These are phyloP conservation scores for Dioscorea cayenensis DNA, from an alignment of 116 monocot genomes.

Conservation along the genomic window DNA sequence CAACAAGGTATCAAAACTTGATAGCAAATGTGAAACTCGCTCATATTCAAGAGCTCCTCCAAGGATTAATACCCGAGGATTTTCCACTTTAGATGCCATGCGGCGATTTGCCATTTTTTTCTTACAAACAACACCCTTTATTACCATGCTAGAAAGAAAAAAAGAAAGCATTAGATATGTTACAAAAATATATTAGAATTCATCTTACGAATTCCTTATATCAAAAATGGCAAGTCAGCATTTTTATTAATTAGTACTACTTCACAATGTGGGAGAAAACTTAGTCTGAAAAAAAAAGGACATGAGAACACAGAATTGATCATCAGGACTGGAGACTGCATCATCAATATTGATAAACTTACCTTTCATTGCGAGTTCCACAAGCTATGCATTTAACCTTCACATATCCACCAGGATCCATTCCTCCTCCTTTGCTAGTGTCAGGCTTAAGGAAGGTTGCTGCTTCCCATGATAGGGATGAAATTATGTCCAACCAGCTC, in stretches of 20 bases:
- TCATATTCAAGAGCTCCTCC: constrained; percentile 98
- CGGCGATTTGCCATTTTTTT: constrained; percentile 88
- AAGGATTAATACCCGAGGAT: constrained; percentile 74
- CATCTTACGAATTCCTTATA: too few species aligned
- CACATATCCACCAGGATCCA: constrained; percentile 90
- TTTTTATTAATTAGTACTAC: too few species aligned
- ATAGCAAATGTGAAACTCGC: constrained; percentile 66
- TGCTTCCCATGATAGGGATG: constrained; percentile 89
- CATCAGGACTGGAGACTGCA: background rate
- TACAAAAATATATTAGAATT: background rate
- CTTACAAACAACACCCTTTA: constrained; percentile 92
- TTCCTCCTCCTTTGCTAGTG: constrained; percentile 78
- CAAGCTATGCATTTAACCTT: constrained; percentile 88
- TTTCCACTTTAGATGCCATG: constrained; percentile 75
- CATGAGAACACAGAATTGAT: background rate
- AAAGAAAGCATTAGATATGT: background rate
- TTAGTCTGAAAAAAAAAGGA: background rate
- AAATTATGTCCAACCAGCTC: constrained; percentile 88
- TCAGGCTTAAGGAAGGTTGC: constrained; percentile 86
- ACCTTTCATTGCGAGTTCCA: constrained; percentile 81
- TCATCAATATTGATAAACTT: background rate
- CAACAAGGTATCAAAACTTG: constrained; percentile 89
- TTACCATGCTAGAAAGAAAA: constrained; percentile 44
- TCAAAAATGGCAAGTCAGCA: too few species aligned
- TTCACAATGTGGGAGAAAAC: background rate